Base-by-base conservation (phyloP, 805 yeast species). In the Hemisphaericaspora nanyangensis region DNA sequence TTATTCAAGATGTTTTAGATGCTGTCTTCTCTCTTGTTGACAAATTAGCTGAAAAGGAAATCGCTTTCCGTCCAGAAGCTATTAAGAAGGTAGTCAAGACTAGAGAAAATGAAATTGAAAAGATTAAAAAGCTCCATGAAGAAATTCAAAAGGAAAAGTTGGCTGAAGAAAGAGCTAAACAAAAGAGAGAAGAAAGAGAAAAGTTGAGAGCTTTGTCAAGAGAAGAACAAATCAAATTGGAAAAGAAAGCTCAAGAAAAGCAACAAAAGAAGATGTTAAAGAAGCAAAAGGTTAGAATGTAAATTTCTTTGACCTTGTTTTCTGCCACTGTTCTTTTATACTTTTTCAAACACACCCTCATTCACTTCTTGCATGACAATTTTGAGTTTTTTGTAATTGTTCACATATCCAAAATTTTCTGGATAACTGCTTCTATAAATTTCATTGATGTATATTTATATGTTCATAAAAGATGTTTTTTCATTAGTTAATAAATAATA, bases 231-330 rank as follows among this genome's bases (percentile, higher is more conserved):
- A 80, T 80, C 49, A 86, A 84, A 65, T 61, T 76, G 31, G 91
- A 85, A 48, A 80, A 79, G 68, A 86, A 83, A 68, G 87, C 83
- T 61, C 70, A 71, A 49, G 95, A 86, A 50, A 87, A 82, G 70
- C 87, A 80, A 62, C 86, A 82, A 58, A 80, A 88, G 68, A 85
- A 86, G 65, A 65, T 67, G 58, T 74, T 68, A 64, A 80, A 74
- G 63, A 80, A 77, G 63, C 82, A 82, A 63, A 79, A 72, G 50
- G 55, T 63, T 29, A 63, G 61, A 50, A 53, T 58, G 45, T 41
- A 30, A 35, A 11, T 17, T 4, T 25, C 26, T 3, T 7, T 22
- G 15, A 11, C 17, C n/a, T n/a, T n/a, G n/a, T n/a, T n/a, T n/a
- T 34, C 17, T 13, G 7, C 12, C 19, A 15, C 35, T 12, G 6